Evolutionary conservation across 192 early-diverging fungal species (phyloP).

Genomic region (Podila verticillata): DNA sequence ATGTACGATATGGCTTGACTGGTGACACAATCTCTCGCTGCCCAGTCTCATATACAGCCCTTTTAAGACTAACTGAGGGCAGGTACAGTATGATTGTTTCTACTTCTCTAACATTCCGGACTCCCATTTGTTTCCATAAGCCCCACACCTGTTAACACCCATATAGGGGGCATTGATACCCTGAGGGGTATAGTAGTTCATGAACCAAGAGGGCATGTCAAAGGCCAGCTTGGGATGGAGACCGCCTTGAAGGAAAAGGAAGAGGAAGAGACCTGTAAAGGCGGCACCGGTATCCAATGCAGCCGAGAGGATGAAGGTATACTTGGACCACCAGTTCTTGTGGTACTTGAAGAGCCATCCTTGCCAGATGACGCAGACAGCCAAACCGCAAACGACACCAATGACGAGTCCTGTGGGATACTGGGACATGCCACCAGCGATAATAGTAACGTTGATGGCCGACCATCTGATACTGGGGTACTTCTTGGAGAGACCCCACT

Average conservation of each 20-base stretch:
- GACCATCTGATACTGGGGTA: conserved; percentile 52
- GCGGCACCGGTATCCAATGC: conserved; percentile 66
- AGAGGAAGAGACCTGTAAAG: conserved; percentile 47
- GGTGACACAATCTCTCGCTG: conserved; percentile 4
- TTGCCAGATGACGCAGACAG: conserved; percentile 60
- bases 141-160: conserved; percentile 12
- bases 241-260: conserved; percentile 52
- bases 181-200: conserved; percentile 1
- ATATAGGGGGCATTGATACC: conserved; percentile 9
- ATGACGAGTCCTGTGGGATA: conserved; percentile 58
- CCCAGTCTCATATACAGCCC: conserved; percentile 1
- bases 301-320: conserved; percentile 56
- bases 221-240: conserved; percentile 33
- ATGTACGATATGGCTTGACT: conserved; percentile 2
- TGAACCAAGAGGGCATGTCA: conserved; percentile 25
- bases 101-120: conserved; percentile 15
- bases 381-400: conserved; percentile 52
- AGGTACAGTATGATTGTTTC: not conserved
- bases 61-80: not conserved
- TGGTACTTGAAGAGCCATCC: conserved; percentile 57
- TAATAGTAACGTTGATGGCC: conserved; percentile 61
- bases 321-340: conserved; percentile 65
- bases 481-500: conserved; percentile 59
- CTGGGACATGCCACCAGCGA: conserved; percentile 55
- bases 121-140: not conserved